Percentiles rank a stretch among this genome's conserved stretches.
phyloP scores from a whole-genome alignment of 2,329 filamentous ascomycete species.

The Aspergillus brasiliensis region DNA sequence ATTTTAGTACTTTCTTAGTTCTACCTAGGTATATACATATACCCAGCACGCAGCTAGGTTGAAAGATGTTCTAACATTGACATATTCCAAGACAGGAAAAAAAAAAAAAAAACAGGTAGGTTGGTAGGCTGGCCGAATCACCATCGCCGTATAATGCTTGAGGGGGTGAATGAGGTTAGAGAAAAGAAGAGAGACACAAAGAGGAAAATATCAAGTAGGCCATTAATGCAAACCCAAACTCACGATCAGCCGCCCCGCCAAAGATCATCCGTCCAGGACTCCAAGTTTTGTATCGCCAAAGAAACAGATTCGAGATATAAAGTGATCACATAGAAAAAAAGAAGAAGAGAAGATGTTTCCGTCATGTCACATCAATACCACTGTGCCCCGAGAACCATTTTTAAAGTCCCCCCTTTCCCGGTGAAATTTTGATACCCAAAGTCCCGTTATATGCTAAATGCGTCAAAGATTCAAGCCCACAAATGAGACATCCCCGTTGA shows the following conservation, averaged over 20 bases:
- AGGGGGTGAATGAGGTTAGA: no score
- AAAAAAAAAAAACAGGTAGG: background rate
- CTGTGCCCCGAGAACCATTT: conserved; percentile 16
- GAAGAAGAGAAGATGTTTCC: conserved; percentile 9
- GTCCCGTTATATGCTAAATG: background rate
- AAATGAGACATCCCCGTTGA: background rate
- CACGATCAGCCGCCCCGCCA: background rate
- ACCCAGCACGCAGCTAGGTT: background rate
- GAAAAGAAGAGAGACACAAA: background rate
- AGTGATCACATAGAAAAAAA: conserved; percentile 8
- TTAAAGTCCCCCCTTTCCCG: conserved; percentile 7
- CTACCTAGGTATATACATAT: conserved; percentile 1
- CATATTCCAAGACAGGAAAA: background rate
- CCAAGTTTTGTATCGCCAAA: conserved; percentile 15
- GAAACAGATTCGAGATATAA: conserved; percentile 12
- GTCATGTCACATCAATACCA: conserved; percentile 25
- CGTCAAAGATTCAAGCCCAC: background rate
- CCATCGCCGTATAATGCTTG: background rate
- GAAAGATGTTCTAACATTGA: background rate
- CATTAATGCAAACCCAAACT: background rate
- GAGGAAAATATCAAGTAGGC: background rate
- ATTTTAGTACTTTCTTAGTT: background rate
- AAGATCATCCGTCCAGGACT: conserved; percentile 16
- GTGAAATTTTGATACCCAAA: background rate
- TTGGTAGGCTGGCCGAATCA: background rate